Base-by-base conservation (phyloP, 208 protist species). In the Wallacemonas collosoma region DNA sequence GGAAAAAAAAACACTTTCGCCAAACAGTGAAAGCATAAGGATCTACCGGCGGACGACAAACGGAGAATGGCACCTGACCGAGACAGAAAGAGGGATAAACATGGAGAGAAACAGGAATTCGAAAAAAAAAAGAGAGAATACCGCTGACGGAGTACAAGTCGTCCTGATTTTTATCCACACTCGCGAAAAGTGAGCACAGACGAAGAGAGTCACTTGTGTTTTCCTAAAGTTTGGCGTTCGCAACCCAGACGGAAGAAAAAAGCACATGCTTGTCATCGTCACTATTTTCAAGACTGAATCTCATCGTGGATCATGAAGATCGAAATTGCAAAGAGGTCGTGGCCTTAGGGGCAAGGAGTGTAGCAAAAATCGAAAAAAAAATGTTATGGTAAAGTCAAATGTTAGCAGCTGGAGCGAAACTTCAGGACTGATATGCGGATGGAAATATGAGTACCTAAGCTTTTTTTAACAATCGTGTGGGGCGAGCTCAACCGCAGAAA, bases 181-280 rank as follows among this genome's bases (percentile, higher is more conserved):
- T 50, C 45, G 45, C 45, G 12, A 6, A 12, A 12, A 50, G 45
- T 12, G 45, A 12, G 12, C 45, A 50, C 8, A 6, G 45, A 50
- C 12, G 45, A 6, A 12, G 12, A 14, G 6, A 50, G 6, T 12
- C 45, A 50, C 12, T 50, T 50, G 12, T 12, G 45, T 50, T 50
- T 50, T 50, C 8, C 6, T 50, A 12, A 50, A 50, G 45, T 12
- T 12, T 14, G 12, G 45, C 45, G 8, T 14, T 14, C 12, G 45
- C 45, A 6, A 26, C 45, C 12, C 45, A 50, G 8, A 12, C 45
- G 6, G 45, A 50, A 14, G 45, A 50, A 26, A 26, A 26, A 50
- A 50, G 41, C 12, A 39, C 36, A 64, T 65, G n/a, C 26, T 72
- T 11, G 8, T 36, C 58, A 57, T 72, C 50, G 43, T 39, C 38